Percentiles rank a stretch among this genome's conserved stretches.
Evolutionary conservation across 805 yeast species (phyloP).

Genomic region (Brettanomyces sp.): DNA sequence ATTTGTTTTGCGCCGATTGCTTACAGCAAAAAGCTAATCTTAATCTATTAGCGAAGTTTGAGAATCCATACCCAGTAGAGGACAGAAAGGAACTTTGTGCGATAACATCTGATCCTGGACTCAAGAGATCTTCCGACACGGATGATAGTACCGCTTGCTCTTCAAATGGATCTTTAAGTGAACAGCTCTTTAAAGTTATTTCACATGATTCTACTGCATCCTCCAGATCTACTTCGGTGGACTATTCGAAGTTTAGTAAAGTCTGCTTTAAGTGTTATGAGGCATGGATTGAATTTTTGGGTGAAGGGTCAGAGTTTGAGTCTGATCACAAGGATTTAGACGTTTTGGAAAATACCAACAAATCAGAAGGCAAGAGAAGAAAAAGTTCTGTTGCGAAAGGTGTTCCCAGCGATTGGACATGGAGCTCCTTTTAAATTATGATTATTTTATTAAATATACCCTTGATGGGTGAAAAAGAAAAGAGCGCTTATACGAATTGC

Average conservation of each 20-base stretch:
- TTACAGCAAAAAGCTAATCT: constrained; percentile 21
- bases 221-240: neutral
- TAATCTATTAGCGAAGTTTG: constrained; percentile 27
- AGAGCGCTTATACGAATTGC: too few relatives aligned
- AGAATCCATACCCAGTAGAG: constrained; percentile 12
- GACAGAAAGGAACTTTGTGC: neutral
- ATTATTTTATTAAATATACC: too few relatives aligned
- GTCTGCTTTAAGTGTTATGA: constrained; percentile 20
- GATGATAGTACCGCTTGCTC: neutral
- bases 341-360: neutral
- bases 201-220: constrained; percentile 5
- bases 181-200: neutral
- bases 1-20: constrained; percentile 32
- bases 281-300: constrained; percentile 18
- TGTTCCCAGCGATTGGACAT: constrained; percentile 38
- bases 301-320: constrained; percentile 18
- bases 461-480: too few relatives aligned
- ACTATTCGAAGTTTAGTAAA: constrained; percentile 19
- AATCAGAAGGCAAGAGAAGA: constrained; percentile 11
- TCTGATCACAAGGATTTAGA: constrained; percentile 6
- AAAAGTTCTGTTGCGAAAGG: constrained; percentile 9
- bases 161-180: neutral
- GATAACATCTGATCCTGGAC: neutral
- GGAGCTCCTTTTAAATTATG: constrained; percentile 37
- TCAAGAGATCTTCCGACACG: neutral